Base-by-base conservation (phyloP, 108 stramenopile species). In the Cyclostephanos tholiformis region DNA sequence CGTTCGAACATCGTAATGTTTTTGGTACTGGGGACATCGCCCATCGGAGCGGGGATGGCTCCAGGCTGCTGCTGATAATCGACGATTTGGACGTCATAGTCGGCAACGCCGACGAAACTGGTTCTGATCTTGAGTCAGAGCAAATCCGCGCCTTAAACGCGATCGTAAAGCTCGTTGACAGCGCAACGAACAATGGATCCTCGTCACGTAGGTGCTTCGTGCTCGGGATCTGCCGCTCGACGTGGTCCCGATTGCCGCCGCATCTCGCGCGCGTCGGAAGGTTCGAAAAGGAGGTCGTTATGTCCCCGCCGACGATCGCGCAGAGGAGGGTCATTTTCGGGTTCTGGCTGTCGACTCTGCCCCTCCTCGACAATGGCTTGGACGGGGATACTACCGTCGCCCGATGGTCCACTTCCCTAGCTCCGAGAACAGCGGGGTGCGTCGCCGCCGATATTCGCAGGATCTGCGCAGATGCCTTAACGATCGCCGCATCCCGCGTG, bases 371-470 rank as follows among this genome's bases (percentile, higher is more conserved):
- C 16, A 17, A 74, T 11, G 25, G 36, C 20, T n/a, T 6, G 23
- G 17, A 46, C 17, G 32, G 38, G 16, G 46, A 49, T 20, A 32
- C 16, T 4, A 53, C 69, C 11, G 58, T 69, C 25, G 39, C 55
- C 30, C 22, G 52, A 55, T 95, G 94, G 94, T 64, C 83, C 16
- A 65, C 61, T 22, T 56, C 79, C 25, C 73, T 95, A 59, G 74
- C 88, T 48, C 71, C 77, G 27, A 74, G 79, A 43, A 90, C 91
- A 1, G 80, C 89, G 38, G 91, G 94, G 32, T 95, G 85, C 64
- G 90, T 95, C 2, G 90, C 94, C 10, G 64, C 79, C 11, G 94
- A 95, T 69, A 80, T 95, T 70, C 74, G 74, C 26, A 77, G 86
- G 10, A 68, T 91, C 7, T 88, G 84, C 59, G 80, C 83, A 7